phyloP scores from a whole-genome alignment of 169 alveolate genomes.

The Eimeria praecox region DNA sequence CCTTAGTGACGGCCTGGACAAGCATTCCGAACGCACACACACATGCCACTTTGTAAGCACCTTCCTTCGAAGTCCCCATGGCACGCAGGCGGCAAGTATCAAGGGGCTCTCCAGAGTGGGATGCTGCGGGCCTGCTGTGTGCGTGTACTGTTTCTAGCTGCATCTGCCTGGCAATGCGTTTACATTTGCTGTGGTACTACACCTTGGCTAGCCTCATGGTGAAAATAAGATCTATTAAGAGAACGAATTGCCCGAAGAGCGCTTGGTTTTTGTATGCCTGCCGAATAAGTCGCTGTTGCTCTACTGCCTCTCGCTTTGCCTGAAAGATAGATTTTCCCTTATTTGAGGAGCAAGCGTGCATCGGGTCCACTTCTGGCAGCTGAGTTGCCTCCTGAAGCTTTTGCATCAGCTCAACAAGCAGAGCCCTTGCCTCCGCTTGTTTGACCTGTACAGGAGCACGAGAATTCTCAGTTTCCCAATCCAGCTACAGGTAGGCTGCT shows the following conservation, averaged over 20 bases:
- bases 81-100: not conserved
- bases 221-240: slow-evolving; percentile 69
- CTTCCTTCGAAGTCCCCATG: not conserved
- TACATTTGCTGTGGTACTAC: not conserved
- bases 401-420: slow-evolving; percentile 39
- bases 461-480: not conserved
- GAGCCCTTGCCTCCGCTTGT: slow-evolving; percentile 20
- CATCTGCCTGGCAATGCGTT: not conserved
- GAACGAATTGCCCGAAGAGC: slow-evolving; percentile 71
- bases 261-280: slow-evolving; percentile 81
- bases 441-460: slow-evolving; percentile 29
- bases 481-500: not conserved
- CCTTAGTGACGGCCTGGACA: slow-evolving; percentile 73
- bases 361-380: slow-evolving; percentile 77
- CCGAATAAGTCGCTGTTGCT: slow-evolving; percentile 64
- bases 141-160: not conserved
- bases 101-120: not conserved
- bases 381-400: slow-evolving; percentile 74
- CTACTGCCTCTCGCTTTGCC: slow-evolving; percentile 78
- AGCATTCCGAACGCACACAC: not conserved
- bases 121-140: not conserved
- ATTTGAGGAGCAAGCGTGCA: slow-evolving; percentile 8
- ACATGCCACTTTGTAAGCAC: not conserved
- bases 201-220: slow-evolving; percentile 78
- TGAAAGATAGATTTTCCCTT: slow-evolving; percentile 71